Evolutionary conservation across 208 protist species (phyloP).

Genomic region (Strigomonas culicis): DNA sequence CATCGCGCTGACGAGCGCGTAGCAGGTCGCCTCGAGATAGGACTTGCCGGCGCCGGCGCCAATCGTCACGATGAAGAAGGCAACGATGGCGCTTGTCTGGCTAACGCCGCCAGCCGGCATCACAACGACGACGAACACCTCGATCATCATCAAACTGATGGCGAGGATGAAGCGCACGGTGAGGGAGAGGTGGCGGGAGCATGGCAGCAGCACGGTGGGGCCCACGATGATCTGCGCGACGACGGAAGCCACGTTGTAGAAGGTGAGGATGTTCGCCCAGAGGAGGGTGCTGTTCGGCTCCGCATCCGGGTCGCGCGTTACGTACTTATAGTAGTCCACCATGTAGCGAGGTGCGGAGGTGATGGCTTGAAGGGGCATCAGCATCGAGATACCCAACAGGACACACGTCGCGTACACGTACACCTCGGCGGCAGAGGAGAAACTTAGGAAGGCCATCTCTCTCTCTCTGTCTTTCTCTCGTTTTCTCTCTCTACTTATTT

Average conservation of each 20-base stretch:
- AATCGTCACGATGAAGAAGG: slow-evolving; percentile 60
- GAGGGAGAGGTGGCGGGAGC: slow-evolving; percentile 51
- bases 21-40: slow-evolving; percentile 72
- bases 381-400: slow-evolving; percentile 77
- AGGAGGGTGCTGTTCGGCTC: slow-evolving; percentile 35
- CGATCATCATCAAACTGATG: slow-evolving; percentile 44
- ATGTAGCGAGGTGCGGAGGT: slow-evolving; percentile 81
- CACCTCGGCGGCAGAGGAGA: slow-evolving; percentile 30
- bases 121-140: slow-evolving; percentile 60
- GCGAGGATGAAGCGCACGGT: slow-evolving; percentile 39
- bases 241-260: slow-evolving; percentile 76
- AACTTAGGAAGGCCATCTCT: slow-evolving; percentile 1
- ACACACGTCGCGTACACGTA: slow-evolving; percentile 80
- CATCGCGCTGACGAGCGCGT: slow-evolving; percentile 75
- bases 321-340: slow-evolving; percentile 69
- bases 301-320: slow-evolving; percentile 40
- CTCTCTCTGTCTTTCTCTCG: not conserved
- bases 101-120: slow-evolving; percentile 33
- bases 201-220: slow-evolving; percentile 36
- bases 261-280: slow-evolving; percentile 76
- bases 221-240: slow-evolving; percentile 53
- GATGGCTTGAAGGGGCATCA: slow-evolving; percentile 85
- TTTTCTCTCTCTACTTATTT: not conserved
- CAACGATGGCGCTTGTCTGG: slow-evolving; percentile 51
- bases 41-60: slow-evolving; percentile 66